These are phyloP conservation scores for Microsporum audouinii DNA, from an alignment of 2,329 filamentous ascomycete species.

Conservation along the genomic window DNA sequence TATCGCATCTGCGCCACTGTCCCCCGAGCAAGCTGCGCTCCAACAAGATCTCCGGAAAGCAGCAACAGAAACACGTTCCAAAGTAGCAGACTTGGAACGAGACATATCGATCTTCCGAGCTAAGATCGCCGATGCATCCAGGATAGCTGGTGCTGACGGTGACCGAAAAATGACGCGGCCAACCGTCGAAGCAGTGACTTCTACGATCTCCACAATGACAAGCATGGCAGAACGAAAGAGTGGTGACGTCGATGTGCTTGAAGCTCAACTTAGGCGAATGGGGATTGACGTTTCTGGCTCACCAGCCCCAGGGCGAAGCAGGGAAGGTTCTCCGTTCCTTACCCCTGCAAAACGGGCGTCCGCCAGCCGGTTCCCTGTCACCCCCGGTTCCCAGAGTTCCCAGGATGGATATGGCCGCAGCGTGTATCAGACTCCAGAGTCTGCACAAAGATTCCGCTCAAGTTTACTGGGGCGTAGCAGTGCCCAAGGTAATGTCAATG, in stretches of 20 bases:
- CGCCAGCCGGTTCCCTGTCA: constrained; percentile 21
- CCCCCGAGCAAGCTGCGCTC: constrained; percentile 68
- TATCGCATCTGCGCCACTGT: constrained; percentile 61
- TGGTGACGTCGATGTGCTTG: constrained; percentile 79
- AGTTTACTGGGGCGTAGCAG: constrained; percentile 26
- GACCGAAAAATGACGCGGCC: constrained; percentile 42
- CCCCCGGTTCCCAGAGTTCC: constrained; percentile 30
- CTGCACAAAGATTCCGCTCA: constrained; percentile 19
- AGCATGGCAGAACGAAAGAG: constrained; percentile 83
- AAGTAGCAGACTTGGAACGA: constrained; percentile 69
- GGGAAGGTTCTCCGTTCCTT: constrained; percentile 29
- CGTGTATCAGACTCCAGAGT: constrained; percentile 34
- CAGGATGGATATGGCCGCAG: constrained; percentile 22
- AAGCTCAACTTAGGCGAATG: constrained; percentile 70
- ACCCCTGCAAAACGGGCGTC: constrained; percentile 26
- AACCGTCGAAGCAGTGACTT: constrained; percentile 82
- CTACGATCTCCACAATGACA: constrained; percentile 88
- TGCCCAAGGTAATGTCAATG: constrained; percentile 26
- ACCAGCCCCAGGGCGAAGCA: constrained; percentile 8
- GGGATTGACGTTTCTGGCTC: constrained; percentile 33
- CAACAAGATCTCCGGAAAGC: constrained; percentile 71
- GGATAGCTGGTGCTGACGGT: constrained; percentile 39
- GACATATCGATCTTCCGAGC: constrained; percentile 67
- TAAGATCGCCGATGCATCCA: constrained; percentile 51
- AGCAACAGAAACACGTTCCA: constrained; percentile 61